Base-by-base conservation (phyloP, 768 basidiomycete genomes). In the Crucibulum laeve region DNA sequence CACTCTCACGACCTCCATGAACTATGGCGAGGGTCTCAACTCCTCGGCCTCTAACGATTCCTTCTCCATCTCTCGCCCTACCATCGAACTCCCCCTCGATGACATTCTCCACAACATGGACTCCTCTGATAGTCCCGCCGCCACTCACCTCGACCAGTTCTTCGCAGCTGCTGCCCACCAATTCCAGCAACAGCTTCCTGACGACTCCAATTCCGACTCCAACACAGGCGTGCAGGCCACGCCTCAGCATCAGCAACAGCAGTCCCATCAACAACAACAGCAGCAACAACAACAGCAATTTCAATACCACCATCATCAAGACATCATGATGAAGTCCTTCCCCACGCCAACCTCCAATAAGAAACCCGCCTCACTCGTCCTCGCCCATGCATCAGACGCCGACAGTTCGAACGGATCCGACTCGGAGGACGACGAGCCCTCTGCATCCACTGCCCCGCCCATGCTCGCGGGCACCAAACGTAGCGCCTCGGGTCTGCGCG, bases 61-160 rank as follows among this genome's bases (percentile, higher is more conserved):
- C 25, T 76, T 88, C 54, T 74, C 74, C 61, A 80, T 91, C 48
- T 59, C 68, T 6, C 80, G 88, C 8, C 90, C 88, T 0, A 91
- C 90, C 33, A 90, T 91, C 55, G 88, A 91, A 58, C 78, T 91
- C 21, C 83, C 85, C 4, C 76, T 91, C n/a, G 88, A 92, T 51
- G 88, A 92, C 48, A 72, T 91, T 46, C 75, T 91, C 47, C 71
- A 74, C 48, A 64, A 63, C 42, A 69, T 71, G 53, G 80, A 72
- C 21, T 49, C 61, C 15, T 44, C 53, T 34, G 60, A 58, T 17
- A 40, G 50, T 17, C 52, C 53, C 28, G 58, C 58, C 19, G 24
- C 51, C 30, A 53, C 52, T 47, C 34, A 43, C 25, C 38, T 46
- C 35, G 44, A 48, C 40, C 52, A 47, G 41, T 38, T 40, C 3